These are phyloP conservation scores for Solanum gandarillasii DNA, from an alignment of 257 asterid species.

Conservation along the genomic window DNA sequence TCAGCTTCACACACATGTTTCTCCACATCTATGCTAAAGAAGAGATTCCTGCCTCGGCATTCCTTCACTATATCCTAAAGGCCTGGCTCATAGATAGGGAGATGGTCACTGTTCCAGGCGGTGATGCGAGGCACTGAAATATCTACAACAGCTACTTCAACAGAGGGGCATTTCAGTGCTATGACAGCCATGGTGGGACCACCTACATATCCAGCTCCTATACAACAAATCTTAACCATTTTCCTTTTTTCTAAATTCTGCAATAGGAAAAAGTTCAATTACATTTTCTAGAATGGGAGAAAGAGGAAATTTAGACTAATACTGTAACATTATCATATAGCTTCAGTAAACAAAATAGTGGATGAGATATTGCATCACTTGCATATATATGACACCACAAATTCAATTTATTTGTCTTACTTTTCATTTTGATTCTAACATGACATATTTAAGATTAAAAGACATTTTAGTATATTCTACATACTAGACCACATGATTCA, in stretches of 20 bases:
- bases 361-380: not conserved
- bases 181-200: not conserved
- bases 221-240: not conserved
- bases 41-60: constrained; percentile 51
- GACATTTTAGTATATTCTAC: not conserved
- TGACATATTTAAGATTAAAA: no score
- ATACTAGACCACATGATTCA: not conserved
- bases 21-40: constrained; percentile 49
- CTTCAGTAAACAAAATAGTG: not conserved
- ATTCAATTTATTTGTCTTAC: not conserved
- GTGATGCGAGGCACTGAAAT: not conserved
- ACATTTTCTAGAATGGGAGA: no score
- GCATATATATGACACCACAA: not conserved
- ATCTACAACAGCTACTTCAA: not conserved
- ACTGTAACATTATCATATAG: not conserved
- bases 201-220: not conserved
- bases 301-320: no score
- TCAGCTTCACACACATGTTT: constrained; percentile 43
- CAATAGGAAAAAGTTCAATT: not conserved
- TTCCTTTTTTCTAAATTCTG: not conserved
- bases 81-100: constrained; percentile 59
- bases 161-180: not conserved
- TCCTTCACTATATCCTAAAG: constrained; percentile 48
- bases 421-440: no score
- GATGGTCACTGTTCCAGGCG: not conserved